phyloP scores from a whole-genome alignment of 805 yeast genomes.

The Cyberlindnera veronae region DNA sequence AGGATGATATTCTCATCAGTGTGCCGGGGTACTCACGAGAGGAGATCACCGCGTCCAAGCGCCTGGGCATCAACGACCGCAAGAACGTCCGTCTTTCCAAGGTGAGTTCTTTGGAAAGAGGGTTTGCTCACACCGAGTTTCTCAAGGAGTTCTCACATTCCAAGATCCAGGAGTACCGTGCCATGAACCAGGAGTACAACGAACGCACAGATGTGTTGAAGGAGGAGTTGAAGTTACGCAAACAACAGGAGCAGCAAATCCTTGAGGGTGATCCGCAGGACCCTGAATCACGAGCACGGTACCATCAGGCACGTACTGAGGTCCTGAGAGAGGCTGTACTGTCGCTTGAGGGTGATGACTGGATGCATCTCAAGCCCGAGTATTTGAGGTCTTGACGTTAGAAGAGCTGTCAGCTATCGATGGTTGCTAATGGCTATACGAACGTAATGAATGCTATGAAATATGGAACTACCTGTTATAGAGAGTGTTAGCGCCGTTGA shows the following conservation, averaged over 20 bases:
- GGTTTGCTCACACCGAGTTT: slow-evolving; percentile 17
- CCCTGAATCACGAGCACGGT: background rate
- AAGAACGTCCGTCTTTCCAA: slow-evolving; percentile 24
- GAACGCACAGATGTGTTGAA: slow-evolving; percentile 6
- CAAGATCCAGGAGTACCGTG: slow-evolving; percentile 19
- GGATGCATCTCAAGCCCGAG: slow-evolving; percentile 7
- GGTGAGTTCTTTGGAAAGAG: slow-evolving; percentile 23
- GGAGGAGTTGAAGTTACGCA: slow-evolving; percentile 5
- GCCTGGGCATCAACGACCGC: slow-evolving; percentile 22
- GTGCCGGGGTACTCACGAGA: slow-evolving; percentile 28
- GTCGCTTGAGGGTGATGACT: slow-evolving; percentile 8
- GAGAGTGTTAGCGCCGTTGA: too few species aligned
- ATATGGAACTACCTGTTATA: slow-evolving; percentile 70
- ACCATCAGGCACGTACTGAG: slow-evolving; percentile 6
- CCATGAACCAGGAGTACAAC: slow-evolving; percentile 19
- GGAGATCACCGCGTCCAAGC: slow-evolving; percentile 25
- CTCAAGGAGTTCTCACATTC: slow-evolving; percentile 14
- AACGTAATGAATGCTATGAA: too few species aligned
- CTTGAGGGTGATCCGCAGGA: slow-evolving; percentile 1
- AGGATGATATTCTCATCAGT: slow-evolving; percentile 26
- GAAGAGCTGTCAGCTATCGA: too few species aligned
- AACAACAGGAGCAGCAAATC: slow-evolving; percentile 3
- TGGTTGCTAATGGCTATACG: too few species aligned
- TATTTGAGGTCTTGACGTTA: too few species aligned
- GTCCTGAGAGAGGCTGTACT: slow-evolving; percentile 8